Evolutionary conservation across 2,329 filamentous ascomycete genomes (phyloP), one percentile per base, ranked within the genome.

Genomic region (Calonectria honghensis): DNA sequence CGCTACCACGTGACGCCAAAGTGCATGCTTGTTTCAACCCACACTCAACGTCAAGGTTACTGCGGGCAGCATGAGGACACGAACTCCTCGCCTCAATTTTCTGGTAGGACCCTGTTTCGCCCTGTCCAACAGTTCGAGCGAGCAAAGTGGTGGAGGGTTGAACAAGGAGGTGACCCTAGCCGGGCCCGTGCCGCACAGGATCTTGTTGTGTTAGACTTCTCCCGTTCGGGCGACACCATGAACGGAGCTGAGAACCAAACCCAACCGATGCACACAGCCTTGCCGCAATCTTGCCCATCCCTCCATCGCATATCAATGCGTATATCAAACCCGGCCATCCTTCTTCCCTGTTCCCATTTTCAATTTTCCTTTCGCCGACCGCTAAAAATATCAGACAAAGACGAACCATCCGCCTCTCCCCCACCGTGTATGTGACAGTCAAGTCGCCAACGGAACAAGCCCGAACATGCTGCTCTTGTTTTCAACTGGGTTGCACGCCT

Each of bases 371-470:
- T 37, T 52, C 61, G 57, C 27, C 63, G 14, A 35, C 52, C 50
- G 39, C 29, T 24, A 51, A 32, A 59, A 63, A 68, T 61, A 51
- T 68, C 63, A 72, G 70, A 72, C 63, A 63, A n/a, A 24, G 24
- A 27, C 16, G 24, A 63, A 41, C 24, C 39, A 35, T n/a, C 24
- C 29, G 2, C 29, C 61, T 27, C 16, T 14, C 39, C 39, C 41
- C 51, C 14, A 20, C 20, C 50, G 45, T 24, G 20, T 48, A 37
- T 39, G 18, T 35, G 11, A 31, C 54, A 39, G 54, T 59, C 29
- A 31, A 31, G 18, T 37, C 5, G 6, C 35, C 57, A 61, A 18
- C 57, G 37, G 32, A 39, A 27, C 57, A n/a, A 39, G 24, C 32
- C 32, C 32, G 24, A 59, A 37, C 20, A 24, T 61, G 51, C 37